Conservation (phyloP, 352 stramenopile genomes). For the Globisporangium apiculatum region DNA sequence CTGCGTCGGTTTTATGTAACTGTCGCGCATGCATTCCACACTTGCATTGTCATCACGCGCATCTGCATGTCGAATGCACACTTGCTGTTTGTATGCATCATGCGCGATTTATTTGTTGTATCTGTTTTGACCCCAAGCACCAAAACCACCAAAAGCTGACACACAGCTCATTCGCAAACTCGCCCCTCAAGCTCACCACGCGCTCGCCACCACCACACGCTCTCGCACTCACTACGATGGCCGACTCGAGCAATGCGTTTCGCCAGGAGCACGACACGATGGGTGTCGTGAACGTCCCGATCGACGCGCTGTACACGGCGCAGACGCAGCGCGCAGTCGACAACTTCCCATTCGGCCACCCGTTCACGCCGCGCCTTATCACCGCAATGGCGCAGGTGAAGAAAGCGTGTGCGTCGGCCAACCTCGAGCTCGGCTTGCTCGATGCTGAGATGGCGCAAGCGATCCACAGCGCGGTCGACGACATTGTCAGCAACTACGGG, state of each 20-base stretch:
- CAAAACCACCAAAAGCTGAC: no score
- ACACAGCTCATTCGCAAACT: no score
- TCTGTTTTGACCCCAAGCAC: no score
- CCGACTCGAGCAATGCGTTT: conserved; percentile 17
- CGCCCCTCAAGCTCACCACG: no score
- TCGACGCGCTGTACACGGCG: conserved; percentile 39
- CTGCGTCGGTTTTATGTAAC: no score
- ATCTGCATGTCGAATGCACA: no score
- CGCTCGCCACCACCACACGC: no score
- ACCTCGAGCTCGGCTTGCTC: conserved; percentile 34
- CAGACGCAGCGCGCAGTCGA: conserved; percentile 46
- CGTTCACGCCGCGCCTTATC: conserved; percentile 33
- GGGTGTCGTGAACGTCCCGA: conserved; percentile 40
- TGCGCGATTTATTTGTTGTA: no score
- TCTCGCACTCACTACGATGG: conserved; percentile 5
- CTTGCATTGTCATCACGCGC: no score
- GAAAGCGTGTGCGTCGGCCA: conserved; percentile 35
- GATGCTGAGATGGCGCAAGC: conserved; percentile 23
- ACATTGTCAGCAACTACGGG: conserved; percentile 24
- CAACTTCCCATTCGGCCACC: conserved; percentile 45
- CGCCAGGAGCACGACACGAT: conserved; percentile 48
- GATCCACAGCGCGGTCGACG: conserved; percentile 29
- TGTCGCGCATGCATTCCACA: no score
- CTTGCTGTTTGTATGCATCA: no score
- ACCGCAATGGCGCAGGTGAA: conserved; percentile 40